Base-by-base conservation (phyloP, 192 early-diverging fungal genomes). In the Podila minutissima region DNA sequence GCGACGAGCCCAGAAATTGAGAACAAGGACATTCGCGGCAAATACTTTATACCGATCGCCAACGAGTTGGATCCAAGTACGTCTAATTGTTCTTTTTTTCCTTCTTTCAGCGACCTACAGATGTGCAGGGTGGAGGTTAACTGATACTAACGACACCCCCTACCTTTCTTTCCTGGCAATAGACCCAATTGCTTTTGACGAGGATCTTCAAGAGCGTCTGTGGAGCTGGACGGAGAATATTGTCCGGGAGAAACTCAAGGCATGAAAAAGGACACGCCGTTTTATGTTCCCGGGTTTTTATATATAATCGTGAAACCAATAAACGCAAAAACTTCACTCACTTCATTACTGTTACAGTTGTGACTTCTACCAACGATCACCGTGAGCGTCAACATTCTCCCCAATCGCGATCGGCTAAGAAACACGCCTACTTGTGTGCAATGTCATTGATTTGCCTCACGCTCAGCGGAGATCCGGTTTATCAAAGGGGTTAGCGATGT, bases 1-100 rank as follows among this genome's bases (percentile, higher is more conserved):
- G 84, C 87, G 6, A 88, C 86, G 2, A 87, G 86, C 26, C 87
- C 87, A 33, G 84, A 88, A 60, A 46, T 87, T 29, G 74, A 87
- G 69, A 58, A 84, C 22, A 81, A 83, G 35, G 77, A 84, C 61
- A 46, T 64, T 61, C 75, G 75, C n/a, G 69, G 69, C 11, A n/a
- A 48, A 13, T 72, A 79, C 19, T 79, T 72, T 63, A 55, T 62
- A 5, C 75, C 75, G 32, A 50, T 62, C 51, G 64, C 55, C 3
- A 50, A 62, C 2, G 57, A 35, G 62, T 29, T 48, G 22, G 35
- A 60, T 11, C 46, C 59, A 12, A 48, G 67, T 68, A 28, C 19
- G 67, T 55, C 49, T 64, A 6, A 4, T 31, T 7, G 5, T n/a
- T n/a, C 5, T 51, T 51, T 15, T 17, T n/a, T n/a, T n/a, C n/a